Conservation (phyloP, 306 rosid genomes). For the peach (Prunus persica) region Prunus_persica_NCBIv2 NC_034016.1:16070001-16070500, state of each 20-base stretch:
- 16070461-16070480: constrained; percentile 47
- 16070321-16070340: constrained; percentile 44
- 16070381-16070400: constrained; percentile 74
- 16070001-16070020: constrained; percentile 51
- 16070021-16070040: constrained; percentile 58
- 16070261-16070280: constrained; percentile 38
- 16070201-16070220: constrained; percentile 63
- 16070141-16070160: constrained; percentile 31
- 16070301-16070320: constrained; percentile 55
- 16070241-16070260: constrained; percentile 56
- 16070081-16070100: constrained; percentile 77
- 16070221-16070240: constrained; percentile 58
- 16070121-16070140: constrained; percentile 48
- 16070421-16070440: constrained; percentile 78
- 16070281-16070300: constrained; percentile 49
- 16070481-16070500: constrained; percentile 69
- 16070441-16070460: constrained; percentile 60
- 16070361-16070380: constrained; percentile 68
- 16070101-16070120: constrained; percentile 54
- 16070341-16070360: constrained; percentile 45
- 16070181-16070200: constrained; percentile 68
- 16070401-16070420: constrained; percentile 60
- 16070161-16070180: constrained; percentile 72
- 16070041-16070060: constrained; percentile 55
- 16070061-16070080: constrained; percentile 57